A percentile compares a stretch with the other conserved stretches of the same genome.
phyloP scores from a whole-genome alignment of 2,329 filamentous ascomycete species.

The Alternaria arborescens region DNA sequence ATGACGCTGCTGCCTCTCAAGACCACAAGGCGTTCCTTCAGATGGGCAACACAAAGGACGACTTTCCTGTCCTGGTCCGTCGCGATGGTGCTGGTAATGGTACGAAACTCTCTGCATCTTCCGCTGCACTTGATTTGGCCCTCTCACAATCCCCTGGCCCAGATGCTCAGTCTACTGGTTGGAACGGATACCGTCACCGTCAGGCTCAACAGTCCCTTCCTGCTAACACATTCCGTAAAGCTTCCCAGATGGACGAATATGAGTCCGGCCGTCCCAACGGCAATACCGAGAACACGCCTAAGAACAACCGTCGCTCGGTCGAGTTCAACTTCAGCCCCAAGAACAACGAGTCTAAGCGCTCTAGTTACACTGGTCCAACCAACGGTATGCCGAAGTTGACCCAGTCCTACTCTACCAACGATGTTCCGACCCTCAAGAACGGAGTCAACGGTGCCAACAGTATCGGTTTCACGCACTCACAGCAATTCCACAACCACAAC shows the following conservation, averaged over 20 bases:
- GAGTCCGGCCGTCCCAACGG: slow-evolving; percentile 48
- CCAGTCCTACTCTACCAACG: slow-evolving; percentile 88
- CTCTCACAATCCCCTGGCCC: slow-evolving; percentile 72
- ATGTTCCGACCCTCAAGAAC: slow-evolving; percentile 85
- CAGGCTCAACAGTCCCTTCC: slow-evolving; percentile 68
- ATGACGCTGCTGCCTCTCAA: slow-evolving; percentile 66
- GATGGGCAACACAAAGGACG: slow-evolving; percentile 79
- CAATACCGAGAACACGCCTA: slow-evolving; percentile 53
- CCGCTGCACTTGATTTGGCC: slow-evolving; percentile 81
- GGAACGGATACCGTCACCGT: slow-evolving; percentile 72
- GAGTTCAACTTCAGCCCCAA: slow-evolving; percentile 55
- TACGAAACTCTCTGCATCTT: slow-evolving; percentile 78
- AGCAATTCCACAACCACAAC: slow-evolving; percentile 75
- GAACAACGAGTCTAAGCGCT: slow-evolving; percentile 54
- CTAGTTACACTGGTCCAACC: slow-evolving; percentile 61
- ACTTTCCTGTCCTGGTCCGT: slow-evolving; percentile 84
- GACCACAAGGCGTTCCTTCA: slow-evolving; percentile 75
- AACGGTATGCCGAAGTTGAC: slow-evolving; percentile 78
- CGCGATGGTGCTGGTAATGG: slow-evolving; percentile 65
- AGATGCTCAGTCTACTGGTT: slow-evolving; percentile 65
- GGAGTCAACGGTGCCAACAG: slow-evolving; percentile 54
- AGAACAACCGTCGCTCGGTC: slow-evolving; percentile 59
- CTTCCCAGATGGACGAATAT: slow-evolving; percentile 47
- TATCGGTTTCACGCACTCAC: slow-evolving; percentile 59
- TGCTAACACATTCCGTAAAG: slow-evolving; percentile 61